These are phyloP conservation scores for Cladophialophora exuberans DNA, from an alignment of 2,329 filamentous ascomycete genomes.

Conservation along the genomic window DNA sequence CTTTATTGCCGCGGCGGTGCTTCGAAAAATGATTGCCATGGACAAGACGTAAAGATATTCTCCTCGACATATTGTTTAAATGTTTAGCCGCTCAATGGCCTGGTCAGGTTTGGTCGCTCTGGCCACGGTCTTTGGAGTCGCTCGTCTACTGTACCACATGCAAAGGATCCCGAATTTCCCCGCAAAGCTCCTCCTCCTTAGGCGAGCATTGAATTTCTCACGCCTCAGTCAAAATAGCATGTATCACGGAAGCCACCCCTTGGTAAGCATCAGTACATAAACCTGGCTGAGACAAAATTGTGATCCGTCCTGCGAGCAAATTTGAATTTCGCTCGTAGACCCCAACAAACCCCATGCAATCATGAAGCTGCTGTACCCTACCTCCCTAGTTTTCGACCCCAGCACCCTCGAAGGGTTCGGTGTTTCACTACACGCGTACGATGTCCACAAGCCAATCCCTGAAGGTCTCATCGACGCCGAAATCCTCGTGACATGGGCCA, in stretches of 20 bases:
- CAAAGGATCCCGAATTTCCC: conserved; percentile 2
- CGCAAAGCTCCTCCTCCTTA: neutral
- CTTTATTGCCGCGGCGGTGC: no score
- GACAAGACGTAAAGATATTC: no score
- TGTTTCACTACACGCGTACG: conserved; percentile 60
- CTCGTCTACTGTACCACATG: neutral
- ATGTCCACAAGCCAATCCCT: conserved; percentile 60
- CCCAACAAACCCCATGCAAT: neutral
- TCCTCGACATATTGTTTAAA: no score
- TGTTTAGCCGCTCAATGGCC: neutral
- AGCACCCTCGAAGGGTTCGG: conserved; percentile 60
- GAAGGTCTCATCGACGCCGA: conserved; percentile 62
- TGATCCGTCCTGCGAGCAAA: no score
- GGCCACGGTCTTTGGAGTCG: neutral
- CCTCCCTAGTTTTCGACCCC: conserved; percentile 61
- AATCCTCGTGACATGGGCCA: conserved; percentile 65
- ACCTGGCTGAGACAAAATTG: no score
- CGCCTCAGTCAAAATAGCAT: neutral
- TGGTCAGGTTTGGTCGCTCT: neutral
- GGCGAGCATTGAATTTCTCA: neutral
- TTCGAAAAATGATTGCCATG: no score
- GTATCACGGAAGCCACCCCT: no score
- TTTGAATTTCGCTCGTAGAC: no score
- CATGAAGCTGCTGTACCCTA: conserved; percentile 68
- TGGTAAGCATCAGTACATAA: no score